A percentile compares a stretch with the other conserved stretches of the same genome.
Conservation (phyloP, 371 early-diverging fungal genomes). For the Apophysomyces sp. region DNA sequence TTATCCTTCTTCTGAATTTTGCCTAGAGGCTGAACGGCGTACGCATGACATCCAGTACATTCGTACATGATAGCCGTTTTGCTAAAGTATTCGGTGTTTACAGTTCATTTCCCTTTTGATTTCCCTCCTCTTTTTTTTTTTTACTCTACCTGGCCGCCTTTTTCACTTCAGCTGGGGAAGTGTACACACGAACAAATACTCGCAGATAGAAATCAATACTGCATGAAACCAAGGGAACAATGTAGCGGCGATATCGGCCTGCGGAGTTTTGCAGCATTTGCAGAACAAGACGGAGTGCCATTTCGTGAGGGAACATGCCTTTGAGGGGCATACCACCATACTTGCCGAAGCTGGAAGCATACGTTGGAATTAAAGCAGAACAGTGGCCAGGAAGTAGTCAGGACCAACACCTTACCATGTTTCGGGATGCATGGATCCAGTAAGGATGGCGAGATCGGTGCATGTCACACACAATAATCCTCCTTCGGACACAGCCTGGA, state of each 20-base stretch:
- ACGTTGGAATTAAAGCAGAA: not conserved
- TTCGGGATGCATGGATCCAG: constrained; percentile 90
- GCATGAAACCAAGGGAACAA: constrained; percentile 92
- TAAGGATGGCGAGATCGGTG: constrained; percentile 98
- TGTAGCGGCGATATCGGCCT: constrained; percentile 82
- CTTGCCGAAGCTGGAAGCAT: constrained; percentile 77
- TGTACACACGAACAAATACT: constrained; percentile 95
- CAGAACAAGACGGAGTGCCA: constrained; percentile 89
- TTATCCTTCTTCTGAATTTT: constrained; percentile 50
- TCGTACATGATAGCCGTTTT: constrained; percentile 81
- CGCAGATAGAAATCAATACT: constrained; percentile 99
- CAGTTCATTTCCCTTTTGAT: not conserved
- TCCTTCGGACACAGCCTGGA: constrained; percentile 91
- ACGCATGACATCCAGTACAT: constrained; percentile 85
- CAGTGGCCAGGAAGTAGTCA: not conserved
- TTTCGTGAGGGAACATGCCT: constrained; percentile 82
- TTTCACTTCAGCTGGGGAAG: constrained; percentile 78
- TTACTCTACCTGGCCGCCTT: constrained; percentile 64
- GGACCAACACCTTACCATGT: constrained; percentile 62
- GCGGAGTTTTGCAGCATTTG: constrained; percentile 87
- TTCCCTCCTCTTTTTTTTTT: not conserved
- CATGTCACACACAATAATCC: constrained; percentile 98
- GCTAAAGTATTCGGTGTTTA: constrained; percentile 27
- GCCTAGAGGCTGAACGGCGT: constrained; percentile 71
- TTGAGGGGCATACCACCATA: constrained; percentile 94